A percentile compares a stretch with the other conserved stretches of the same genome.
Evolutionary conservation across 306 rosid genomes (phyloP).

Genomic region (Vicia faba): DNA sequence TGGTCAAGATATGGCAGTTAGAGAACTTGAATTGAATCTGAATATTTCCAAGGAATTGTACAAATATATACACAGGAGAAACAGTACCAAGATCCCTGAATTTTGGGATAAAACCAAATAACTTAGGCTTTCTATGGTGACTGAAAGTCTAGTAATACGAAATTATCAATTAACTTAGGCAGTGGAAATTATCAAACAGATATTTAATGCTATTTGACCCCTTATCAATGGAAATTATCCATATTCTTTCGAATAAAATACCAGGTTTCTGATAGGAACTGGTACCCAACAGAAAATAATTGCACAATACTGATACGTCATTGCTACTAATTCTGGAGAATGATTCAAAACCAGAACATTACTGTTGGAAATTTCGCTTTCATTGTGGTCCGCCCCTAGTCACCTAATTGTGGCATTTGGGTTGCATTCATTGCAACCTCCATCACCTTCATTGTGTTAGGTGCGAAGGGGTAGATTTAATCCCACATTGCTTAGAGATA

Average conservation of each 20-base stretch:
- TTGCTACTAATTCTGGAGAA: too few relatives aligned
- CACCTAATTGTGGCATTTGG: too few relatives aligned
- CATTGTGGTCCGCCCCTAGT: too few relatives aligned
- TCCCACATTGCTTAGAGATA: too few relatives aligned
- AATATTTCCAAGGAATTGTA: constrained; percentile 2
- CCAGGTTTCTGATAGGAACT: background rate
- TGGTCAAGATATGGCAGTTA: constrained; percentile 1
- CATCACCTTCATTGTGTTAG: too few relatives aligned
- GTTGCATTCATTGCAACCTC: too few relatives aligned
- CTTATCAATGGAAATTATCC: constrained; percentile 2
- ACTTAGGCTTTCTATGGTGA: background rate
- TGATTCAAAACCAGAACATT: too few relatives aligned
- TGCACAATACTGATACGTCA: too few relatives aligned
- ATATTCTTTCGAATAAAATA: constrained; percentile 5
- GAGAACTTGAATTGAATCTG: background rate
- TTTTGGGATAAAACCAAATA: background rate
- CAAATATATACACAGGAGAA: constrained; percentile 3
- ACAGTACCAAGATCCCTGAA: constrained; percentile 3
- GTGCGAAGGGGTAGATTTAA: too few relatives aligned
- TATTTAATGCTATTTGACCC: background rate
- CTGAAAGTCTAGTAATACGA: background rate
- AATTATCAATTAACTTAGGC: constrained; percentile 1
- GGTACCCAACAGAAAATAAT: too few relatives aligned
- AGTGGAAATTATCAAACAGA: background rate
- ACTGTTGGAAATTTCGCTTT: too few relatives aligned